Evolutionary conservation across 306 rosid species (phyloP).

Genomic region (Nissolia schottii): DNA sequence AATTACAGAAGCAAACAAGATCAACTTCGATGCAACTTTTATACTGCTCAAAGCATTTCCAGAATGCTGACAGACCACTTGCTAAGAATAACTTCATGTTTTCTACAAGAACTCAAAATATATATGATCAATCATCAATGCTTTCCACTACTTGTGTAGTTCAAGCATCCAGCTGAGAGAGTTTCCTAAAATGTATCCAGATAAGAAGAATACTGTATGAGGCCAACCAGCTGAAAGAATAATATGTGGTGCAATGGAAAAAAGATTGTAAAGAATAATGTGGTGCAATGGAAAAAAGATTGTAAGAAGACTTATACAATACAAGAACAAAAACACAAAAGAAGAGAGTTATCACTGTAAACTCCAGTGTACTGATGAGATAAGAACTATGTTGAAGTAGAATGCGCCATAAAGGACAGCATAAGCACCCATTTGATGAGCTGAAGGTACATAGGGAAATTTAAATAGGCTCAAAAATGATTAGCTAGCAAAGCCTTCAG

Average conservation of each 20-base stretch:
- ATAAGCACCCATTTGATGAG: not conserved
- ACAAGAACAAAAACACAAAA: not conserved
- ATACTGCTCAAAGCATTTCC: slow-evolving; percentile 17
- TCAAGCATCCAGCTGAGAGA: not conserved
- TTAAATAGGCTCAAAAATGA: not conserved
- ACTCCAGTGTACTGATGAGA: not conserved
- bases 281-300: not conserved
- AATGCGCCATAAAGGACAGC: not conserved
- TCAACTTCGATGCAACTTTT: slow-evolving; percentile 5
- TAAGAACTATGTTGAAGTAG: not conserved
- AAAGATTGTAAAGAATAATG: not conserved
- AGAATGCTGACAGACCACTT: slow-evolving; percentile 15
- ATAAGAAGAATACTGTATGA: not conserved
- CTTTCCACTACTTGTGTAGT: not conserved
- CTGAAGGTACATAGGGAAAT: not conserved
- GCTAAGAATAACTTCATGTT: not conserved
- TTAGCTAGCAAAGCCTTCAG: not conserved
- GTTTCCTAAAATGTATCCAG: not conserved
- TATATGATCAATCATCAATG: not conserved
- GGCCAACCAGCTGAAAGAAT: not conserved
- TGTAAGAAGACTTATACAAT: not conserved
- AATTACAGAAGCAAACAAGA: slow-evolving; percentile 17
- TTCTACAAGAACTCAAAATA: not conserved
- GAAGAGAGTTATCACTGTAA: not conserved
- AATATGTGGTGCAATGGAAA: not conserved